A percentile compares a stretch with the other conserved stretches of the same genome.
Conservation (phyloP, 2,329 filamentous ascomycete genomes). For the Xylariomycetidae sp. region DNA sequence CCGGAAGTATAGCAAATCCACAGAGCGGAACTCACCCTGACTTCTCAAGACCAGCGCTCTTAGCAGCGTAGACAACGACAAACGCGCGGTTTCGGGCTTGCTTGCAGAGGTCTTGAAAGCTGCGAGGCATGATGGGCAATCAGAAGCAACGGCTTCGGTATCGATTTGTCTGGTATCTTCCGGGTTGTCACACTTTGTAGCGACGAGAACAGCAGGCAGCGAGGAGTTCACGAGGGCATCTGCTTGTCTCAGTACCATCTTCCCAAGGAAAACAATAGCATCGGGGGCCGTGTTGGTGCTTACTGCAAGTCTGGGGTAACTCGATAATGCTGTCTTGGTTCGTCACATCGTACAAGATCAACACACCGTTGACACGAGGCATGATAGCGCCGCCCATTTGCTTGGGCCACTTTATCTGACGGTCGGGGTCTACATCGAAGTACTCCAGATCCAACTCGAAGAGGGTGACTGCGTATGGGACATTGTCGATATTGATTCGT, state of each 20-base stretch:
- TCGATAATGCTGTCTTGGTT: slow-evolving; percentile 68
- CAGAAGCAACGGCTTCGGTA: slow-evolving; percentile 54
- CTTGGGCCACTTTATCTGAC: slow-evolving; percentile 60
- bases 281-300: slow-evolving; percentile 27
- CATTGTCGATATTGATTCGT: slow-evolving; percentile 53
- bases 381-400: slow-evolving; percentile 64
- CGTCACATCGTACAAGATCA: slow-evolving; percentile 84
- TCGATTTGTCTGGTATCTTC: slow-evolving; percentile 66
- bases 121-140: slow-evolving; percentile 63
- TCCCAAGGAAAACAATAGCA: neutral
- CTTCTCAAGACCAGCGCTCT: slow-evolving; percentile 61
- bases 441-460: slow-evolving; percentile 61
- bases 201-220: slow-evolving; percentile 74
- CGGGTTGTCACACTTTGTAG: slow-evolving; percentile 82
- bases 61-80: slow-evolving; percentile 70
- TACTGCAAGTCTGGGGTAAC: slow-evolving; percentile 72
- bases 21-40: slow-evolving; percentile 52
- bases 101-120: slow-evolving; percentile 68
- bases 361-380: slow-evolving; percentile 72
- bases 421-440: slow-evolving; percentile 53
- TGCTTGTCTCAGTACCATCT: slow-evolving; percentile 32
- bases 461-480: slow-evolving; percentile 52
- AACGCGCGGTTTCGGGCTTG: slow-evolving; percentile 64
- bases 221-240: slow-evolving; percentile 67
- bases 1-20: too few relatives aligned